These are phyloP conservation scores for Aureobasidium sp. DNA, from an alignment of 2,329 filamentous ascomycete species.

Conservation along the genomic window DNA sequence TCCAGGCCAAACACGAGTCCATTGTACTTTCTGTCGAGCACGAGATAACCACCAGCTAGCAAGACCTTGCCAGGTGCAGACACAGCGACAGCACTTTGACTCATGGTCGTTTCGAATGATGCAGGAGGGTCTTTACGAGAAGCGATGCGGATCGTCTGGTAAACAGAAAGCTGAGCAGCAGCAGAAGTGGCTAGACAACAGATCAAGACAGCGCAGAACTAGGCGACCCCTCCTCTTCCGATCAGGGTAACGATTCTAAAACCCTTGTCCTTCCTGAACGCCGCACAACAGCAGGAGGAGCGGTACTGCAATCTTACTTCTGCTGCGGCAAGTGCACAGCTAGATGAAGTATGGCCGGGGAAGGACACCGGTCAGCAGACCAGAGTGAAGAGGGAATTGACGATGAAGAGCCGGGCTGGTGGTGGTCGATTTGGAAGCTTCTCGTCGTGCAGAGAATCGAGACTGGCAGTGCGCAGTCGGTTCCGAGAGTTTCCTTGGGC, in stretches of 20 bases:
- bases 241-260: conserved; percentile 3
- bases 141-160: conserved; percentile 6
- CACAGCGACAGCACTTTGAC: conserved; percentile 36
- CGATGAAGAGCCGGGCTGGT: not conserved
- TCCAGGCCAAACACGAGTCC: conserved; percentile 60
- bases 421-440: conserved; percentile 9
- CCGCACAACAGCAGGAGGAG: not conserved
- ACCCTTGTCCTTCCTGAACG: conserved; percentile 3
- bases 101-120: conserved; percentile 12
- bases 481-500: conserved; percentile 6
- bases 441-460: not conserved
- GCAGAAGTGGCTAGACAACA: not conserved
- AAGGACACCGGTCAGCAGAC: conserved; percentile 7
- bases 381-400: conserved; percentile 2
- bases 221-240: not conserved
- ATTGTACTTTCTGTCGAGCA: conserved; percentile 79
- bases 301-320: conserved; percentile 5
- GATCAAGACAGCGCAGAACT: not conserved
- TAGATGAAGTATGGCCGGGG: not conserved
- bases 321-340: not conserved
- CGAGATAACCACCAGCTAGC: conserved; percentile 87
- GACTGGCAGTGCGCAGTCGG: not conserved
- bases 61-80: conserved; percentile 96
- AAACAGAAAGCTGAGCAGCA: not conserved
- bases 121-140: conserved; percentile 4